phyloP scores from a whole-genome alignment of 805 yeast species.

The Metschnikowia lachancei region DNA sequence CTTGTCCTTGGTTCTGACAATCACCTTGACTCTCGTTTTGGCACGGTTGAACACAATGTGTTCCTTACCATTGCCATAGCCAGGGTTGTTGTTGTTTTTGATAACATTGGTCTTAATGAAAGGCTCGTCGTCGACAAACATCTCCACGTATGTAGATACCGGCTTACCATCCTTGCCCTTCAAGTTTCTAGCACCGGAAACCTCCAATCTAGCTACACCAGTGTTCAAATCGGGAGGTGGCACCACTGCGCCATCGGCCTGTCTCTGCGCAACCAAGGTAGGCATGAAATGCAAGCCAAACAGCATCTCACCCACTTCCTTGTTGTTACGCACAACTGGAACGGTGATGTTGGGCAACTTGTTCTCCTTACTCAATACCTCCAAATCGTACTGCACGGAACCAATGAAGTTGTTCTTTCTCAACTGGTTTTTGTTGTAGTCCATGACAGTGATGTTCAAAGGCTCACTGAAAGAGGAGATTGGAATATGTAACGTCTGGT shows the following conservation, averaged over 20 bases:
- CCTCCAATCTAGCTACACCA: slow-evolving; percentile 76
- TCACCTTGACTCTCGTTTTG: slow-evolving; percentile 62
- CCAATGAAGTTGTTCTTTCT: slow-evolving; percentile 83
- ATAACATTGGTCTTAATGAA: slow-evolving; percentile 55
- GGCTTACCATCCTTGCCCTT: slow-evolving; percentile 45
- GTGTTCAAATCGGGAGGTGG: slow-evolving; percentile 93
- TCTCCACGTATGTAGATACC: slow-evolving; percentile 63
- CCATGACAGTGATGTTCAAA: slow-evolving; percentile 66
- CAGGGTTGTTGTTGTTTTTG: slow-evolving; percentile 63
- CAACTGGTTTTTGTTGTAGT: slow-evolving; percentile 61
- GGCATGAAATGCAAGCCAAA: slow-evolving; percentile 78
- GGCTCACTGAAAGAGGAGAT: slow-evolving; percentile 79
- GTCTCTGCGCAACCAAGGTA: slow-evolving; percentile 56
- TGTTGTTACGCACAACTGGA: slow-evolving; percentile 75
- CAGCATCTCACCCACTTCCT: slow-evolving; percentile 70
- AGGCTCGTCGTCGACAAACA: slow-evolving; percentile 55
- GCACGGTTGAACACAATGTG: slow-evolving; percentile 70
- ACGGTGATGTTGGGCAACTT: slow-evolving; percentile 49
- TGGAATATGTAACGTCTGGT: slow-evolving; percentile 70
- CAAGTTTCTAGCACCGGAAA: slow-evolving; percentile 60
- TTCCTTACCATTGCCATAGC: slow-evolving; percentile 63
- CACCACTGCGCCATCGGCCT: slow-evolving; percentile 76
- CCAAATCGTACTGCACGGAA: slow-evolving; percentile 68
- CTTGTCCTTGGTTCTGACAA: slow-evolving; percentile 59
- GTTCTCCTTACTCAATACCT: slow-evolving; percentile 53